These are phyloP conservation scores for Clitopilus hobsonii DNA, from an alignment of 768 basidiomycete species.

Conservation along the genomic window DNA sequence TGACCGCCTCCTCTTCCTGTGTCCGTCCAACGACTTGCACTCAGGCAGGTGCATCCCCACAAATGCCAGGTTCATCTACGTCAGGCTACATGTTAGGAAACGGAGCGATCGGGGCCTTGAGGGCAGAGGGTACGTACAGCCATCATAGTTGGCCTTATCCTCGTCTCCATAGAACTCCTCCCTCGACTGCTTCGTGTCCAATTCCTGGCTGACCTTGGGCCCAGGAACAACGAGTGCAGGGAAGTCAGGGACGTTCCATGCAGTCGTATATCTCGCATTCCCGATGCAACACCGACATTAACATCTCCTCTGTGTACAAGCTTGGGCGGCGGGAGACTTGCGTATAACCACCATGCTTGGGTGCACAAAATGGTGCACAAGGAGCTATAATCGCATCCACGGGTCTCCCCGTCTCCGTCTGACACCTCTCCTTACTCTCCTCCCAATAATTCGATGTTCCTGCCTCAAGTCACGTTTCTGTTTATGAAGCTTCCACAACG, in stretches of 20 bases:
- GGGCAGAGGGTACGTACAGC: too few species aligned
- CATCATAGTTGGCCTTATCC: too few species aligned
- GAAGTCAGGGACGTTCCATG: constrained; percentile 71
- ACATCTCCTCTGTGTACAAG: background rate
- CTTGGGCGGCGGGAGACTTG: constrained; percentile 21
- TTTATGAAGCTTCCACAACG: constrained; percentile 67
- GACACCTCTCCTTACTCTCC: constrained; percentile 25
- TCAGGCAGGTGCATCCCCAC: too few species aligned
- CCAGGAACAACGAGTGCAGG: constrained; percentile 60
- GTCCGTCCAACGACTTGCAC: too few species aligned
- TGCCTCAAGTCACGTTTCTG: constrained; percentile 43
- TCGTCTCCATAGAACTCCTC: constrained; percentile 40
- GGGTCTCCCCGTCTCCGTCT: constrained; percentile 65
- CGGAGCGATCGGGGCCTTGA: too few species aligned
- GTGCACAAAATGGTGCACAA: constrained; percentile 52
- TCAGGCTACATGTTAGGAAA: too few species aligned
- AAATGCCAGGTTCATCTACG: too few species aligned
- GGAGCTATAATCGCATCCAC: constrained; percentile 75
- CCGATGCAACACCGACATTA: constrained; percentile 23
- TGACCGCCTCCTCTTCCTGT: too few species aligned
- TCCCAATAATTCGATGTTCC: constrained; percentile 64
- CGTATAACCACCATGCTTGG: constrained; percentile 59
- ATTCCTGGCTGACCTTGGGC: constrained; percentile 45
- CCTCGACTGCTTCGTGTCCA: constrained; percentile 44
- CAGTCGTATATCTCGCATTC: constrained; percentile 46